phyloP scores from a whole-genome alignment of 2,329 filamentous ascomycete species.

The Penicillium capsulatum region DNA sequence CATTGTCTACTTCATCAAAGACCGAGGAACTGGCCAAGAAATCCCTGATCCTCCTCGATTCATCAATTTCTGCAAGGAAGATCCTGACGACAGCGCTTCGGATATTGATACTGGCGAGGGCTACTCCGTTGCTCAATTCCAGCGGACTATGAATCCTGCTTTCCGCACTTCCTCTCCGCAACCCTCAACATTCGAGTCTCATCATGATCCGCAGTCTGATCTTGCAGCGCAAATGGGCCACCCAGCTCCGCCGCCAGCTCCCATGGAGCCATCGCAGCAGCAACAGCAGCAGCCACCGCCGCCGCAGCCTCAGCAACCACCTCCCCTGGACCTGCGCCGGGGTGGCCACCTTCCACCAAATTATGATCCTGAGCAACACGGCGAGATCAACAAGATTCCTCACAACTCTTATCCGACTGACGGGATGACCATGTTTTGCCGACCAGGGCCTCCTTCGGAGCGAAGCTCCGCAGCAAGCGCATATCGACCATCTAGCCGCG shows the following conservation, averaged over 20 bases:
- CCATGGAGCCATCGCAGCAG: conserved; percentile 52
- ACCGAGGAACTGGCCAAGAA: conserved; percentile 87
- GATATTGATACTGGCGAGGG: conserved; percentile 87
- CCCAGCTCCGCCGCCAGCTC: conserved; percentile 46
- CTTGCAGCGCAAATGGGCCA: conserved; percentile 67
- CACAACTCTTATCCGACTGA: conserved; percentile 93
- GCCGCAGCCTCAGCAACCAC: conserved; percentile 29
- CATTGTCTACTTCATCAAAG: conserved; percentile 81
- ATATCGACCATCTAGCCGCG: conserved; percentile 73
- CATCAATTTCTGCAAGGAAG: conserved; percentile 94
- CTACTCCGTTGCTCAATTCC: conserved; percentile 94
- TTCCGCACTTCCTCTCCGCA: conserved; percentile 96
- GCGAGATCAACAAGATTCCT: conserved; percentile 65
- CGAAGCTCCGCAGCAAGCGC: conserved; percentile 64
- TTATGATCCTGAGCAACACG: conserved; percentile 57
- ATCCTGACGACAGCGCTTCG: conserved; percentile 76
- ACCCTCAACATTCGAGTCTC: conserved; percentile 86
- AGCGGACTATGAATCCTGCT: conserved; percentile 88
- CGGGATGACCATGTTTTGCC: conserved; percentile 96
- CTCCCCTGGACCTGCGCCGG: conserved; percentile 38
- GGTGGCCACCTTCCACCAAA: conserved; percentile 43
- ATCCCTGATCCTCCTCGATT: conserved; percentile 96
- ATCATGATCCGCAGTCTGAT: conserved; percentile 76
- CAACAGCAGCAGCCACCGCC: conserved; percentile 10
- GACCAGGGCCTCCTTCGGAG: conserved; percentile 67